These are phyloP conservation scores for Mortierella sp. DNA, from an alignment of 371 early-diverging fungal genomes.

Conservation along the genomic window DNA sequence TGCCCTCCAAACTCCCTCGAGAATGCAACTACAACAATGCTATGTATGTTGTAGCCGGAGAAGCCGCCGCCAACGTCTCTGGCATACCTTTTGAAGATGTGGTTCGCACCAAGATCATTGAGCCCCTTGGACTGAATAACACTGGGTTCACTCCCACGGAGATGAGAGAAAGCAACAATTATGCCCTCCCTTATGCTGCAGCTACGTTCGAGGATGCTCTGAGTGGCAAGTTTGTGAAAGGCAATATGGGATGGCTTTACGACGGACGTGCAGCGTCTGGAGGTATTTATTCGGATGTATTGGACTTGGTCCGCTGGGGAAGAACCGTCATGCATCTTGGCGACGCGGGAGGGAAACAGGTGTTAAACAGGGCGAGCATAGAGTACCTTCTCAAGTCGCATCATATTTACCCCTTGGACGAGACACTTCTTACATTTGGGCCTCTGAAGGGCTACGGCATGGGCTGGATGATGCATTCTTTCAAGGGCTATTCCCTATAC, in stretches of 20 bases:
- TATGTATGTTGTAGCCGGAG: conserved; percentile 14
- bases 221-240: neutral
- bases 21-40: neutral
- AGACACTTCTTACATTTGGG: neutral
- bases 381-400: neutral
- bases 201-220: conserved; percentile 1
- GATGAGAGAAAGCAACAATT: conserved; percentile 5
- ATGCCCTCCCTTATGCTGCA: conserved; percentile 6
- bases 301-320: conserved; percentile 11
- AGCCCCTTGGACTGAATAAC: conserved; percentile 3
- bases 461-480: conserved; percentile 3
- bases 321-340: conserved; percentile 1
- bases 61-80: conserved; percentile 12
- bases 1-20: neutral
- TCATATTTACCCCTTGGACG: neutral
- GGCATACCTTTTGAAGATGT: neutral
- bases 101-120: neutral
- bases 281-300: conserved; percentile 6
- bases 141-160: conserved; percentile 2
- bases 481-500: conserved; percentile 6
- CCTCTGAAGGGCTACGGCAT: conserved; percentile 5
- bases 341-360: conserved; percentile 12
- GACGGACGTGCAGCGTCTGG: neutral
- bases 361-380: conserved; percentile 5
- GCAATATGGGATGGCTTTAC: neutral